phyloP scores from a whole-genome alignment of 176 grass and related monocot genomes.

The Typha latifolia region DNA sequence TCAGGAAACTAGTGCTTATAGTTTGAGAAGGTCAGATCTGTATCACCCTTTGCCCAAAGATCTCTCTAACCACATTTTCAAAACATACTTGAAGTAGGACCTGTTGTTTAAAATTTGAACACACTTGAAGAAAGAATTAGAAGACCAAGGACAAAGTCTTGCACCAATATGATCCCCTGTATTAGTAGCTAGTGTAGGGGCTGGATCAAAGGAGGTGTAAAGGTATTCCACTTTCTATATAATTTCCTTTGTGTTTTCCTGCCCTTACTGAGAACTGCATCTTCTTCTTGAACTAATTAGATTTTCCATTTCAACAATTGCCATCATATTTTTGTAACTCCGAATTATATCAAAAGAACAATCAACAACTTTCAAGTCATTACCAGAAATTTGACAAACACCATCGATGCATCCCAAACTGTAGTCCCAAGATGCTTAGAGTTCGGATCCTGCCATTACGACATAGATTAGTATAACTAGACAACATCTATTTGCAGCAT shows the following conservation, averaged over 20 bases:
- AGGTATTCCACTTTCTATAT: neutral
- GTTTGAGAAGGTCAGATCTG: no score
- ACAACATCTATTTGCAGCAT: neutral
- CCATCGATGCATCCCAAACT: constrained; percentile 97
- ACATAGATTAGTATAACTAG: neutral
- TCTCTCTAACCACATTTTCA: no score
- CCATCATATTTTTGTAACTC: neutral
- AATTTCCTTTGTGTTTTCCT: neutral
- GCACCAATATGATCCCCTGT: neutral
- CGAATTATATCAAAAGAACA: neutral
- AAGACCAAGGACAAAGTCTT: neutral
- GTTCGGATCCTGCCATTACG: constrained; percentile 63
- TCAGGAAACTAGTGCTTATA: no score
- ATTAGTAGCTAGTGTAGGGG: neutral
- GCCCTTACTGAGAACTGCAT: neutral
- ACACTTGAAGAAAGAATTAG: no score
- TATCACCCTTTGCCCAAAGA: no score
- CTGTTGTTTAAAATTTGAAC: no score
- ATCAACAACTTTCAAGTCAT: constrained; percentile 2
- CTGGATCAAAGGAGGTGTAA: neutral
- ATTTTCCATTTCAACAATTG: neutral
- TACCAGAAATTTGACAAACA: constrained; percentile 93
- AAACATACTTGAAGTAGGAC: no score
- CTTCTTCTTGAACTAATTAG: neutral
- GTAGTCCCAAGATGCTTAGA: constrained; percentile 88